Conservation (phyloP, 495 filamentous ascomycete genomes). For the Hypomontagnella monticulosa region DNA sequence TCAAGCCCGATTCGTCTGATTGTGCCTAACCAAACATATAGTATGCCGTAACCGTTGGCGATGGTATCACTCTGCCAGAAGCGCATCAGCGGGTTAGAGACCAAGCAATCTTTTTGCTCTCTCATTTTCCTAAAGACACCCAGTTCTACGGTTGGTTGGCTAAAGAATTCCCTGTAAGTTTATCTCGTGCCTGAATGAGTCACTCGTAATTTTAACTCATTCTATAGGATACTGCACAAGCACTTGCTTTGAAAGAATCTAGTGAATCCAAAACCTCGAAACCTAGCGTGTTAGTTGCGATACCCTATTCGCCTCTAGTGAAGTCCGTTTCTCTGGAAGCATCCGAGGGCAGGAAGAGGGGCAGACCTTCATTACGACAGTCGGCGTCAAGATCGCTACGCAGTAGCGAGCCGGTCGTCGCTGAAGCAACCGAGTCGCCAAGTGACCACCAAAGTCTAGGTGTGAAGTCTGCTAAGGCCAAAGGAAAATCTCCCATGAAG, state of each 20-base stretch:
- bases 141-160: constrained; percentile 50
- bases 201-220: constrained; percentile 2
- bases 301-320: constrained; percentile 28
- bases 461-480: neutral
- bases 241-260: constrained; percentile 24
- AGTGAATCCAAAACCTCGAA: constrained; percentile 16
- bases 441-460: constrained; percentile 12
- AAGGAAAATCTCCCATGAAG: constrained; percentile 7
- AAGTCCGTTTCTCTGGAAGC: constrained; percentile 36
- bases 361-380: constrained; percentile 18
- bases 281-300: constrained; percentile 22
- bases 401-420: constrained; percentile 12
- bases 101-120: constrained; percentile 53
- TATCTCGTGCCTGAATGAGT: neutral
- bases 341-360: constrained; percentile 26
- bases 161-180: constrained; percentile 46
- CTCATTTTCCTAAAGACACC: constrained; percentile 55
- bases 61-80: constrained; percentile 54
- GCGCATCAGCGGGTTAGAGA: constrained; percentile 47
- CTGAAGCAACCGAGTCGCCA: constrained; percentile 7
- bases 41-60: constrained; percentile 54
- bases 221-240: constrained; percentile 24
- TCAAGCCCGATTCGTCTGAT: constrained; percentile 6
- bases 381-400: constrained; percentile 27
- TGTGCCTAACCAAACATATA: constrained; percentile 34